phyloP scores from a whole-genome alignment of 164 flowering plant genomes.

The Aristolochia contorta region DNA sequence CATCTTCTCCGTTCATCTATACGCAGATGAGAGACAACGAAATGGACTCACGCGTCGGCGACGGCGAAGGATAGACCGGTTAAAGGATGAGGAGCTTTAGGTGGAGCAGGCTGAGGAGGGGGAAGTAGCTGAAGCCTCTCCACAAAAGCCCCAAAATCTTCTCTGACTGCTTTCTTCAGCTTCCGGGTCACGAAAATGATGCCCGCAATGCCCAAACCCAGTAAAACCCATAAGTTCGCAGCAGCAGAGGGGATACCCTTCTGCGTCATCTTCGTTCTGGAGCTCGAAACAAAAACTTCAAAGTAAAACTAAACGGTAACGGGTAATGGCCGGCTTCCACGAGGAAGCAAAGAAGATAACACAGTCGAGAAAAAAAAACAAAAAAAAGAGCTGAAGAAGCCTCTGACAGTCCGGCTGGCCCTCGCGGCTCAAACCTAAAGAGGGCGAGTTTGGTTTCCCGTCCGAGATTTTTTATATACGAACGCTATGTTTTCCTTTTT shows the following conservation, averaged over 20 bases:
- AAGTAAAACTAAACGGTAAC: no score
- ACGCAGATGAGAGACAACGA: neutral
- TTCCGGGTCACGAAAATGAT: conserved; percentile 52
- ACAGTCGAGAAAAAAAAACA: no score
- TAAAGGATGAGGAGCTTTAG: conserved; percentile 94
- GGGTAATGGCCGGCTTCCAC: no score
- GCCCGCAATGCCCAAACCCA: conserved; percentile 89
- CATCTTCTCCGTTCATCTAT: no score
- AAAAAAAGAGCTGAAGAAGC: no score
- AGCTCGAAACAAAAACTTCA: no score
- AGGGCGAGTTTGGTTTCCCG: no score
- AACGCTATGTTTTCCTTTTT: no score
- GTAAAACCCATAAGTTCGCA: conserved; percentile 68
- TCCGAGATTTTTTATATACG: no score
- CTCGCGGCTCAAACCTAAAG: no score
- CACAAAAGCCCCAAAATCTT: conserved; percentile 88
- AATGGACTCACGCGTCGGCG: conserved; percentile 56
- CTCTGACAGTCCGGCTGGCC: no score
- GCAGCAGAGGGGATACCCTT: conserved; percentile 46
- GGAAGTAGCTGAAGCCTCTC: conserved; percentile 64
- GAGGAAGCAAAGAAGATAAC: no score
- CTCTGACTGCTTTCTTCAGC: conserved; percentile 50
- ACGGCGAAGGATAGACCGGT: conserved; percentile 83
- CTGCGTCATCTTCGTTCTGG: neutral
- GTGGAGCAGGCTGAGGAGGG: conserved; percentile 97